Evolutionary conservation across 768 basidiomycete genomes (phyloP), one percentile per base, ranked within the genome.

Genomic region (Holtermanniella nyarrowii): DNA sequence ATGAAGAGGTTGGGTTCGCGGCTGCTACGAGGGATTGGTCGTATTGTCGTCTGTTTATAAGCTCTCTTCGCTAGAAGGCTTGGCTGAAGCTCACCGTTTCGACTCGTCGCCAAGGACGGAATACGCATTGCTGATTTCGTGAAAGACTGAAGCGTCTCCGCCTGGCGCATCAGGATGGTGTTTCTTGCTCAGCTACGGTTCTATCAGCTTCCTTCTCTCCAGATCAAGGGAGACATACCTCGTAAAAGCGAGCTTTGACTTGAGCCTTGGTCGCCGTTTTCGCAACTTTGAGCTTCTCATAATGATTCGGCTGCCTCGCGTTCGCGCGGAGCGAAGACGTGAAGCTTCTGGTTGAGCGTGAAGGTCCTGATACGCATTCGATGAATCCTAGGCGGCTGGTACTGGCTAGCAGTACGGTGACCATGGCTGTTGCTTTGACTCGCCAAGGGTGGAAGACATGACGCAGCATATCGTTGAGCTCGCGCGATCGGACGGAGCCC

Each of bases 201-300:
- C 40, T 2, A 47, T 48, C 40, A 53, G 49, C 50, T 16, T 20
- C 25, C 18, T 3, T 14, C 18, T 5, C 21, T 23, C 49, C 11
- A 20, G 40, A 21, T 25, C 49, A 50, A 43, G n/a, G 21, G 18
- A 50, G 11, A 58, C 66, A 53, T 46, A 71, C 69, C 62, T 69
- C 70, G 52, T 71, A 71, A 50, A 69, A 71, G 40, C 54, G 60
- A 12, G 66, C 66, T 52, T 71, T 71, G 50, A 71, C 56, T 49
- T 71, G 68, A 54, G 67, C 59, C 49, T 62, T 69, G 1, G 62
- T 66, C 24, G 64, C 61, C 26, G 55, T 61, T 50, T 48, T 56
- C 1, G 55, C 54, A 20, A 71, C 25, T 0, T 47, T 58, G 27
- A 71, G 47, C 3, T 55, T 58, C n/a, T 67, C 65, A 50, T 71